Evolutionary conservation across 768 basidiomycete genomes (phyloP).

Genomic region (Kwoniella bestiolae): DNA sequence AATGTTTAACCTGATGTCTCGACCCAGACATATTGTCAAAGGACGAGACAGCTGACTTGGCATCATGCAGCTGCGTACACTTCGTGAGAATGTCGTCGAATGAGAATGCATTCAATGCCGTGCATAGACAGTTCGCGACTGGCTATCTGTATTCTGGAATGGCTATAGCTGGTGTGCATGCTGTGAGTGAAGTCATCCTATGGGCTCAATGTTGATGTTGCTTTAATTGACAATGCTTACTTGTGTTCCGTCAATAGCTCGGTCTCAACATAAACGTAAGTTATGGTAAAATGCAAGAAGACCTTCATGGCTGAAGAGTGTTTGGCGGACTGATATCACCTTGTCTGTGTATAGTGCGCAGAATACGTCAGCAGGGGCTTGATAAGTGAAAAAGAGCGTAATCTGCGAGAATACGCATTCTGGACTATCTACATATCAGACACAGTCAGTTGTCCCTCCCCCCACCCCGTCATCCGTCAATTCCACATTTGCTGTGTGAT

Average conservation of each 20-base stretch:
- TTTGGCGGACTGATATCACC: not conserved
- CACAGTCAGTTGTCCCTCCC: conserved; percentile 10
- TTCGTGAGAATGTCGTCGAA: conserved; percentile 14
- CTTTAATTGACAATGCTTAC: too few relatives aligned
- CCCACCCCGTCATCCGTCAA: not conserved
- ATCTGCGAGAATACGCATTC: conserved; percentile 23
- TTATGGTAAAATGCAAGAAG: too few relatives aligned
- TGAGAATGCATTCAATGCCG: not conserved
- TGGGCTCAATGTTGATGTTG: too few relatives aligned
- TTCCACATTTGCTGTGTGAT: not conserved
- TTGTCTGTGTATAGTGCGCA: conserved; percentile 13
- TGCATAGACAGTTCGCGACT: conserved; percentile 20
- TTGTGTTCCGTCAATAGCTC: conserved; percentile 20
- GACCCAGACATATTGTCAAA: too few relatives aligned
- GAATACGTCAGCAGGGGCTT: conserved; percentile 21
- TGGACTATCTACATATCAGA: conserved; percentile 29
- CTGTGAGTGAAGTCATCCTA: conserved; percentile 25
- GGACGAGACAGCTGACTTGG: not conserved
- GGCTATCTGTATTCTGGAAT: conserved; percentile 31
- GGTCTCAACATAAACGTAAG: conserved; percentile 29
- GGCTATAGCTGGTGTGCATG: conserved; percentile 31
- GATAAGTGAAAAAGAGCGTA: conserved; percentile 24
- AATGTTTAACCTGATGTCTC: too few relatives aligned
- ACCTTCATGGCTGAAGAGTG: too few relatives aligned
- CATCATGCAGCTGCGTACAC: conserved; percentile 13